These are phyloP conservation scores for Dalechampia spathulata DNA, from an alignment of 441 rosid genomes.

Conservation along the genomic window DNA sequence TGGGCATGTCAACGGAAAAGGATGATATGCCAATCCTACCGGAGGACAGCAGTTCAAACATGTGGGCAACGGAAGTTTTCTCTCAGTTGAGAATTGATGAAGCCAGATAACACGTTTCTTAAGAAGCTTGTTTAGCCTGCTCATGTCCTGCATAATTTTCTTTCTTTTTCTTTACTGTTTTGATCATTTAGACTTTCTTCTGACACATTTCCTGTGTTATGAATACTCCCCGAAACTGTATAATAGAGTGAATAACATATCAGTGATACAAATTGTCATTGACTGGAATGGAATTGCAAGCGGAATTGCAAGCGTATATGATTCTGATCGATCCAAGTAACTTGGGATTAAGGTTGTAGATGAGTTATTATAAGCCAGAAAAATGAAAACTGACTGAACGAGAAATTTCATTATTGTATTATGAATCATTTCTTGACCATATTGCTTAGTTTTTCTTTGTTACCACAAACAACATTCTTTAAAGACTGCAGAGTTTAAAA, in stretches of 20 bases:
- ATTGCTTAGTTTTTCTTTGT: no score
- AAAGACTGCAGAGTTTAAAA: not conserved
- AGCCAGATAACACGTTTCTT: constrained; percentile 17
- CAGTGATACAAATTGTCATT: no score
- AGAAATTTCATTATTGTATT: no score
- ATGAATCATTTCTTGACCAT: no score
- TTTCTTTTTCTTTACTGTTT: not conserved
- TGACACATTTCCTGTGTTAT: not conserved
- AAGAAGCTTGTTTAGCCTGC: not conserved
- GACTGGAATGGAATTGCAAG: no score
- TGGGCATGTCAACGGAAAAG: not conserved
- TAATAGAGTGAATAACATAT: no score
- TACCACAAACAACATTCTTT: not conserved
- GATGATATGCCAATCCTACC: constrained; percentile 14
- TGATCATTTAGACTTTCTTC: not conserved
- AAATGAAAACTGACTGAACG: no score
- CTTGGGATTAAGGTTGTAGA: no score
- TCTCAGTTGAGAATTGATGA: constrained; percentile 21
- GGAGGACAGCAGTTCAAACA: constrained; percentile 6
- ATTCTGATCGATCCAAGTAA: no score
- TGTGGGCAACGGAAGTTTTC: constrained; percentile 19
- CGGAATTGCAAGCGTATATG: no score
- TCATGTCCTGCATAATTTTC: not conserved
- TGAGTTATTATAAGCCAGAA: no score
- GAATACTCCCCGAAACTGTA: no score